Base-by-base conservation (phyloP, 2,329 filamentous ascomycete species). In the Trichoderma koningiopsis region DNA sequence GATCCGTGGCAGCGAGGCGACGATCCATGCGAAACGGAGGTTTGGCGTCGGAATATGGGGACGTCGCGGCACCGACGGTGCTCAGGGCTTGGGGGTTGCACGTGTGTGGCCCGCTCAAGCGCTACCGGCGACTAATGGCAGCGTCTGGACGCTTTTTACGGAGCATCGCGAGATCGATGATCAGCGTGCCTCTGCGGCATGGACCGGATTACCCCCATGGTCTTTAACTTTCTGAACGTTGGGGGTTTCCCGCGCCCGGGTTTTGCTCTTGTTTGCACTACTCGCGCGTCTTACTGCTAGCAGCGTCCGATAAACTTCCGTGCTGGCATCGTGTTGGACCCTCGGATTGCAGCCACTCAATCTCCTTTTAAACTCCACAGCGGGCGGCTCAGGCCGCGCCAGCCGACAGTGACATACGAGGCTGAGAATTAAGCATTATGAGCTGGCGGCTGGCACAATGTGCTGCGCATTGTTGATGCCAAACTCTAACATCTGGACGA, bases 371-470 rank as follows among this genome's bases (percentile, higher is more conserved):
- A 55, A 69, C 68, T 66, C 68, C 68, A 69, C 68, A 59, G 68
- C 68, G 68, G 68, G 68, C 60, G 68, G 68, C 43, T 66, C 55
- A 69, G 49, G 68, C 68, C 68, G 68, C 68, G 68, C 68, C 68
- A 69, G 61, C 60, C 68, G 68, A 65, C 53, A 61, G 66, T 52
- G 63, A 59, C 63, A 58, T 59, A 43, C 62, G 53, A 67, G 63
- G 63, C 53, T 67, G 63, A 49, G 22, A 47, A 59, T 31, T 31
- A 67, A n/a, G 47, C 35, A 31, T 58, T 43, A n/a, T 43, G 40
- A 43, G 40, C 19, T 43, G 40, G 40, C 40, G 40, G 40, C 40
- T 43, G 37, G 40, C 40, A 43, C 40, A 43, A 65, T 29, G 35
- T 33, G 13, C 49, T 22, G 55, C 47, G 29, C 10, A 66, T 58